phyloP scores from a whole-genome alignment of 1,284 basidiomycete species.

The Schizopora paradoxa region DNA sequence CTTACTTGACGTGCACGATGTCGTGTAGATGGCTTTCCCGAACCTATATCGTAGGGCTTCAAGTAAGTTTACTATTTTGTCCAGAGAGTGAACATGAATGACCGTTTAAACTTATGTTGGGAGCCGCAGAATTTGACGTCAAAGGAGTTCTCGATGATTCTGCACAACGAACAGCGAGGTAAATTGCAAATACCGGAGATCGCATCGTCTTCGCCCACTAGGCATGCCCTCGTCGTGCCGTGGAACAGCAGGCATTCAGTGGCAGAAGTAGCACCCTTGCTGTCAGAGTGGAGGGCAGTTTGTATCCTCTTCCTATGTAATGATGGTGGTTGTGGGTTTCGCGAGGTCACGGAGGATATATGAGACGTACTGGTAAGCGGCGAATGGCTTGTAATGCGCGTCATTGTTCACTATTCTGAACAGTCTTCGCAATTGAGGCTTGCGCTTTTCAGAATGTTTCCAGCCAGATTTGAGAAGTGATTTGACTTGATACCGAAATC shows the following conservation, averaged over 20 bases:
- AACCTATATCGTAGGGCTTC: slow-evolving; percentile 36
- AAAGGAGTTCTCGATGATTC: slow-evolving; percentile 48
- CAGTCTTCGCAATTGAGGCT: slow-evolving; percentile 44
- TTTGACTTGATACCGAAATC: slow-evolving; percentile 36
- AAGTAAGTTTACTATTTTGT: neutral
- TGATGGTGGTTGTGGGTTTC: neutral
- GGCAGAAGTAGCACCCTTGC: slow-evolving; percentile 25
- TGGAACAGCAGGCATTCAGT: slow-evolving; percentile 57
- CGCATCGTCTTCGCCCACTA: slow-evolving; percentile 42
- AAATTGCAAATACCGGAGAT: slow-evolving; percentile 41
- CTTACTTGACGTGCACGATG: slow-evolving; percentile 55
- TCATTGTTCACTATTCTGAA: slow-evolving; percentile 48
- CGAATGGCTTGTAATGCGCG: slow-evolving; percentile 39
- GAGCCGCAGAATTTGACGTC: slow-evolving; percentile 48
- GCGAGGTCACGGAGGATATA: slow-evolving; percentile 4
- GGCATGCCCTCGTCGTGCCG: slow-evolving; percentile 50
- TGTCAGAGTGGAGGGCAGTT: neutral
- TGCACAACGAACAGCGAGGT: slow-evolving; percentile 46
- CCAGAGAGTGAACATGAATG: slow-evolving; percentile 8
- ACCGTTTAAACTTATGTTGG: slow-evolving; percentile 50
- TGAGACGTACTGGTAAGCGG: slow-evolving; percentile 40
- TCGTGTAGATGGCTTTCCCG: slow-evolving; percentile 57
- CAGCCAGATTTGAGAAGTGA: slow-evolving; percentile 48
- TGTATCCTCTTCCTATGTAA: slow-evolving; percentile 3
- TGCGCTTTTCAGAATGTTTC: slow-evolving; percentile 49